A percentile compares a stretch with the other conserved stretches of the same genome.
Conservation (phyloP, 257 asterid genomes). For the Perilla frutescens region DNA sequence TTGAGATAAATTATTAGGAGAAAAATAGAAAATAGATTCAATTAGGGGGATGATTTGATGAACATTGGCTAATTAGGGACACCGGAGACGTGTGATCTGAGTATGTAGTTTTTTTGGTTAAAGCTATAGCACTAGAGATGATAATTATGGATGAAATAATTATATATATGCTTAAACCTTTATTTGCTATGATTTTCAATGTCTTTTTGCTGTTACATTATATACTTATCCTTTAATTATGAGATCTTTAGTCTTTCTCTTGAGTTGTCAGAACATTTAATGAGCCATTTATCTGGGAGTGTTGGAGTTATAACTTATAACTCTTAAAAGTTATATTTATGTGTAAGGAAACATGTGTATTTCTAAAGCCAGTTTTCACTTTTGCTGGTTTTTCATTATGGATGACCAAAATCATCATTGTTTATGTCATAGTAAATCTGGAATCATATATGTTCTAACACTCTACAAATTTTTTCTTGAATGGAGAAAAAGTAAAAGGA, state of each 20-base stretch:
- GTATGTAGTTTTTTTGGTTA: no score
- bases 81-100: no score
- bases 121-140: no score
- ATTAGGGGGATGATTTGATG: no score
- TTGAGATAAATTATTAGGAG: no score
- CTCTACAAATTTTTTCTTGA: background rate
- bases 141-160: no score
- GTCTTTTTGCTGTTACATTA: background rate
- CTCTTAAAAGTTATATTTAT: background rate
- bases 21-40: no score
- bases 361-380: background rate
- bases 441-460: background rate
- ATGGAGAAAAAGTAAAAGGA: constrained; percentile 13
- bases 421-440: background rate
- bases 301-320: background rate
- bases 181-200: background rate
- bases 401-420: constrained; percentile 8
- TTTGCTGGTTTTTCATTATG: background rate
- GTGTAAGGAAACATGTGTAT: background rate
- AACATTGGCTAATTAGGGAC: no score
- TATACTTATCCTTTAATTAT: background rate
- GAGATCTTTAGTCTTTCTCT: background rate
- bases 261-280: background rate
- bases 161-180: background rate
- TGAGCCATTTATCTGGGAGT: background rate